Evolutionary conservation across 1,139 yeast species (phyloP), one percentile per base, ranked within the genome.

Genomic region (Eremothecium coryli): DNA sequence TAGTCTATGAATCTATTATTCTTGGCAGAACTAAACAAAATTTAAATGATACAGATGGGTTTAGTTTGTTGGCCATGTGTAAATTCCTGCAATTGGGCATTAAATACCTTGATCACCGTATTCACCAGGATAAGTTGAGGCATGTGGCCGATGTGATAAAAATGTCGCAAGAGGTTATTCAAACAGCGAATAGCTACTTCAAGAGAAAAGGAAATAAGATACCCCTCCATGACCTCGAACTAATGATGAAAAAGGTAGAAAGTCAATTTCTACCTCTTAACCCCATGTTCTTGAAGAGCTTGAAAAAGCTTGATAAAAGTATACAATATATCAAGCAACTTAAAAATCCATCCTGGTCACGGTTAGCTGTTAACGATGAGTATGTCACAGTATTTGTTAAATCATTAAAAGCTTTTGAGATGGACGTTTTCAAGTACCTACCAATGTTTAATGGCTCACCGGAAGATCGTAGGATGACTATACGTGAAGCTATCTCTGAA

Each of bases 1-100:
- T 37, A 8, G 36, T 38, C 2, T 51, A 46, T 28, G 36, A 45
- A 8, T 36, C 31, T 20, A 24, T 35, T 13, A 32, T 38, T 31
- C 18, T 31, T 24, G 23, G 31, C 20, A 23, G 26, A 24, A 22
- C 18, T 13, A n/a, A 32, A 12, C 44, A 64, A 12, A 61, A 59
- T 12, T 66, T 67, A 29, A 41, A 43, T 8, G 46, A 48, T 23
- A 57, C 76, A 38, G 58, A 64, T 32, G 39, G 44, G 2, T 71
- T 73, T 44, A 60, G 77, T 21, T 21, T 42, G 4, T 15, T 31
- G 8, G 32, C 26, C 18, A 20, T 50, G 22, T 36, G 38, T 21
- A 16, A 31, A 11, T 49, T 43, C 31, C 37, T 46, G 16, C 20
- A 34, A 9, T 40, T 42, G 28, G 52, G 56, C 9, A 11, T 44